Percentiles rank a stretch among this genome's conserved stretches.
Conservation (phyloP, 23 red algal species). For the Gracilariopsis chorda region DNA sequence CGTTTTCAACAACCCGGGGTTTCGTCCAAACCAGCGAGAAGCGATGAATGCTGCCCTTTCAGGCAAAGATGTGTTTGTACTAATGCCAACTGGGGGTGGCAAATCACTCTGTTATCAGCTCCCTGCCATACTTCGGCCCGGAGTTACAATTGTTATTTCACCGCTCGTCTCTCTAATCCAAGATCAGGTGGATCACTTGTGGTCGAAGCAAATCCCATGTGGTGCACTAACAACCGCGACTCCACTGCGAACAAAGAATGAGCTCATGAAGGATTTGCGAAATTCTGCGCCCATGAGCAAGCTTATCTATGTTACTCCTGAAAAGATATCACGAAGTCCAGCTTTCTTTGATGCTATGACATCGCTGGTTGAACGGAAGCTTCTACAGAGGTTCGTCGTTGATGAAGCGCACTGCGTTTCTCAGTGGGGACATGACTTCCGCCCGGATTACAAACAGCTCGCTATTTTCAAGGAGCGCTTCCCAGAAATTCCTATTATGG, state of each 20-base stretch:
- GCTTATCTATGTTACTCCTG: slow-evolving; percentile 97
- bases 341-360: slow-evolving; percentile 75
- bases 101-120: slow-evolving; percentile 99
- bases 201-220: slow-evolving; percentile 64
- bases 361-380: slow-evolving; percentile 38
- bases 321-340: slow-evolving; percentile 81
- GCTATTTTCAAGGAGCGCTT: slow-evolving; percentile 91
- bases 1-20: slow-evolving; percentile 77
- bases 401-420: slow-evolving; percentile 99
- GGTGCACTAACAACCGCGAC: slow-evolving; percentile 75
- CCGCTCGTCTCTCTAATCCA: slow-evolving; percentile 95
- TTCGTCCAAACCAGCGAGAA: slow-evolving; percentile 90
- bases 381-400: slow-evolving; percentile 90
- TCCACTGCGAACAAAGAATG: slow-evolving; percentile 7
- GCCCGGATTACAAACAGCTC: slow-evolving; percentile 96
- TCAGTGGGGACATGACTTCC: slow-evolving; percentile 99
- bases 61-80: slow-evolving; percentile 89
- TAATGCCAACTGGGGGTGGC: slow-evolving; percentile 99
- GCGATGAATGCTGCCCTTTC: slow-evolving; percentile 95
- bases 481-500: slow-evolving; percentile 89
- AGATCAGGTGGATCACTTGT: slow-evolving; percentile 91
- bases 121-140: slow-evolving; percentile 52
- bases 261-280: slow-evolving; percentile 80
- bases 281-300: slow-evolving; percentile 52
- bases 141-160: slow-evolving; percentile 95